These are phyloP conservation scores for Aspergillus sp. DNA, from an alignment of 2,329 filamentous ascomycete genomes.

Conservation along the genomic window DNA sequence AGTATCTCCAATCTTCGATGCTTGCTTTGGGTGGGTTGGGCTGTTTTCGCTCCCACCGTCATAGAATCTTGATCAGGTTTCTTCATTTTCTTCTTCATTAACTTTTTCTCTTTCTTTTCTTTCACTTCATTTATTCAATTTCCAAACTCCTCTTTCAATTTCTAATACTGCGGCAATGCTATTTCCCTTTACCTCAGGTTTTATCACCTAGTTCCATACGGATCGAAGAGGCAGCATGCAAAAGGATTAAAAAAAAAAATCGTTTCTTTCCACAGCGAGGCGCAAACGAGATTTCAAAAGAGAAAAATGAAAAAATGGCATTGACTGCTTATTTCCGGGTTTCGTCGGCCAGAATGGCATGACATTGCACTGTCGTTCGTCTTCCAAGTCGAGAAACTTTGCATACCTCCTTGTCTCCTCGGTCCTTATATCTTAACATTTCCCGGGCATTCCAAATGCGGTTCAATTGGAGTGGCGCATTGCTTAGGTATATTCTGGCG, in stretches of 20 bases:
- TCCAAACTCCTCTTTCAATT: conserved; percentile 8
- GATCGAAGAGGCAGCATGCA: conserved; percentile 24
- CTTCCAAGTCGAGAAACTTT: background rate
- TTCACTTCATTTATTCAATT: background rate
- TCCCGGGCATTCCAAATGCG: background rate
- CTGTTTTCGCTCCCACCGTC: conserved; percentile 29
- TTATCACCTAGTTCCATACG: conserved; percentile 24
- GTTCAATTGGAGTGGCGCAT: background rate
- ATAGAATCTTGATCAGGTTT: conserved; percentile 32
- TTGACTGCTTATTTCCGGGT: conserved; percentile 9
- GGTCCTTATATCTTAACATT: background rate
- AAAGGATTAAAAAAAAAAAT: conserved; percentile 21
- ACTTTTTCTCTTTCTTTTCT: conserved; percentile 7
- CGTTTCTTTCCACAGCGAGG: conserved; percentile 7
- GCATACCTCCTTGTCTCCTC: background rate
- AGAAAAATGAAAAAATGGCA: conserved; percentile 13
- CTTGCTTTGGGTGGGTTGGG: conserved; percentile 30
- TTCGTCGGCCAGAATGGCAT: background rate
- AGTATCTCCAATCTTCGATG: conserved; percentile 29
- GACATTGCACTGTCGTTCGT: no score
- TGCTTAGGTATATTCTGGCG: background rate
- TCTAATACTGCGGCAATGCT: conserved; percentile 23
- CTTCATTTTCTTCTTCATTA: conserved; percentile 7
- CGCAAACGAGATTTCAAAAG: conserved; percentile 11
- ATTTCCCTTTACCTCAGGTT: conserved; percentile 10